A percentile compares a stretch with the other conserved stretches of the same genome.
These are phyloP conservation scores for Pseudocercospora pini-densiflorae DNA, from an alignment of 2,329 filamentous ascomycete species.

Conservation along the genomic window DNA sequence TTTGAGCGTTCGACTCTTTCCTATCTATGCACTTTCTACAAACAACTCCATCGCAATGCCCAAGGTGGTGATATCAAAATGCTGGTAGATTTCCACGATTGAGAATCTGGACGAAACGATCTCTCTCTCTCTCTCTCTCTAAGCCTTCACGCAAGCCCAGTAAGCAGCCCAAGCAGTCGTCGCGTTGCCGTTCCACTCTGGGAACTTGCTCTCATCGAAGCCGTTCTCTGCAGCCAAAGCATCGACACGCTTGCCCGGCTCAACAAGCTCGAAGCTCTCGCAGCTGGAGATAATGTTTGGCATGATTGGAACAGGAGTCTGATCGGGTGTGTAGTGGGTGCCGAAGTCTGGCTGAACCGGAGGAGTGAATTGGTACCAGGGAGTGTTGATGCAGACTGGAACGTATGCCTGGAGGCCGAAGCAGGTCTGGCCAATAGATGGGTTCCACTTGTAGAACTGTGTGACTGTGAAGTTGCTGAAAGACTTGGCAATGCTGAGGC, in stretches of 20 bases:
- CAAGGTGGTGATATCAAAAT: too few species aligned
- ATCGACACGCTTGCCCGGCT: constrained; percentile 25
- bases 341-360: constrained; percentile 28
- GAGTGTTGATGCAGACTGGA: constrained; percentile 40
- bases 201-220: constrained; percentile 24
- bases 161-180: constrained; percentile 30
- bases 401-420: constrained; percentile 40
- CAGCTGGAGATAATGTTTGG: constrained; percentile 38
- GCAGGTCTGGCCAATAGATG: constrained; percentile 34
- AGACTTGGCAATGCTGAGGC: constrained; percentile 37
- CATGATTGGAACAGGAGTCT: constrained; percentile 40
- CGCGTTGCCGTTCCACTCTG: constrained; percentile 30
- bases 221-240: constrained; percentile 29
- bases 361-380: constrained; percentile 24
- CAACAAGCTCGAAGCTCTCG: constrained; percentile 35
- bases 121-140: background rate
- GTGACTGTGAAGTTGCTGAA: constrained; percentile 43
- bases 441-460: constrained; percentile 44
- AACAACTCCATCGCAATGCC: too few species aligned
- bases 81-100: too few species aligned
- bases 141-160: constrained; percentile 33
- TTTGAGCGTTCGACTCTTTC: too few species aligned
- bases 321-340: constrained; percentile 29
- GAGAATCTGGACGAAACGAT: too few species aligned
- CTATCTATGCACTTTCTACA: too few species aligned